Percentiles rank a stretch among this genome's conserved stretches.
Evolutionary conservation across 129 eudicot genomes (phyloP).

Genomic region (Escallonia herrerae): DNA sequence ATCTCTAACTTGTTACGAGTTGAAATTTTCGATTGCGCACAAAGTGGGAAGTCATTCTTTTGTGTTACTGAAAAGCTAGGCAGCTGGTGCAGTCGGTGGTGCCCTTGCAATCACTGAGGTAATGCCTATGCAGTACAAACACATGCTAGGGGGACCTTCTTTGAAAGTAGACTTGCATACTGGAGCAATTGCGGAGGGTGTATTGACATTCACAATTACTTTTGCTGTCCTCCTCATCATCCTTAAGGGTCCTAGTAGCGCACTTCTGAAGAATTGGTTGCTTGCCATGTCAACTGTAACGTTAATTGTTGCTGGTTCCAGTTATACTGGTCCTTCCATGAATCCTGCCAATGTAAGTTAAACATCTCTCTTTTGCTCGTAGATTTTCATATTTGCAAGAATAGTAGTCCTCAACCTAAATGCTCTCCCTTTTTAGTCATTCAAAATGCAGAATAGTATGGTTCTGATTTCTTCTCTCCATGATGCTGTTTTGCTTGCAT

Average conservation of each 20-base stretch:
- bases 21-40: too few relatives aligned
- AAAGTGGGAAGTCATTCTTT: too few relatives aligned
- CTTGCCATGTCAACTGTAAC: constrained; percentile 41
- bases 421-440: too few relatives aligned
- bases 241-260: constrained; percentile 43
- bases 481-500: too few relatives aligned
- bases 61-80: constrained; percentile 21
- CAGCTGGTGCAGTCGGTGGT: constrained; percentile 76
- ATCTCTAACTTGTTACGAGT: too few relatives aligned
- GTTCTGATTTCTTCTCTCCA: too few relatives aligned
- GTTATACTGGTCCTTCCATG: constrained; percentile 65
- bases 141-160: constrained; percentile 68
- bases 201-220: constrained; percentile 40
- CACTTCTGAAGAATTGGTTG: constrained; percentile 50
- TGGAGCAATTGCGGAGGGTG: constrained; percentile 58
- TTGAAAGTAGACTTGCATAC: constrained; percentile 57
- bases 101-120: constrained; percentile 52
- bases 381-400: background rate
- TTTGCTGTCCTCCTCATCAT: constrained; percentile 40
- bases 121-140: constrained; percentile 69
- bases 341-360: constrained; percentile 57
- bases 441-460: too few relatives aligned
- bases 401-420: too few relatives aligned
- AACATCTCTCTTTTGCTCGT: background rate
- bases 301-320: constrained; percentile 39